Base-by-base conservation (phyloP, 1,284 basidiomycete genomes). In the Boletus sp. region DNA sequence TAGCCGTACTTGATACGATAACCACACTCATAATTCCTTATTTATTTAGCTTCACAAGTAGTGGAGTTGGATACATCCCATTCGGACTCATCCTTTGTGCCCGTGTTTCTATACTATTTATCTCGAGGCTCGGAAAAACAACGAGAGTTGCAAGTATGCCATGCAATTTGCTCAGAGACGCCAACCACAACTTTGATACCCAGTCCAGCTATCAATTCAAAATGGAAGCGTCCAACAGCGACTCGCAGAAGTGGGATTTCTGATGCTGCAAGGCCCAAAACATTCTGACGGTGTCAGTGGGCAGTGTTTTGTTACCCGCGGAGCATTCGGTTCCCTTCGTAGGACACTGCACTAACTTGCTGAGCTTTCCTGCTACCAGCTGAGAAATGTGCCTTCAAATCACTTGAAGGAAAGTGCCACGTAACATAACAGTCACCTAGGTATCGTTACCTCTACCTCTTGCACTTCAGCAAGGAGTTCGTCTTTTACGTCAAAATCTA, bases 401-500 rank as follows among this genome's bases (percentile, higher is more conserved):
- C 34, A 30, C 17, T 17, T 14, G n/a, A 33, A 42, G 20, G 3
- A 33, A 39, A 41, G n/a, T n/a, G n/a, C n/a, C n/a, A n/a, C n/a
- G n/a, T n/a, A n/a, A n/a, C n/a, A n/a, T n/a, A n/a, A n/a, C n/a
- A n/a, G n/a, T n/a, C n/a, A n/a, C n/a, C n/a, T n/a, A n/a, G n/a
- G n/a, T n/a, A n/a, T n/a, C n/a, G n/a, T n/a, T n/a, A n/a, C 62
- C 2, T 64, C 64, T 12, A 71, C 49, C 22, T 62, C 61, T 19
- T 32, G 36, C 29, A 79, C 73, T 49, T 79, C 70, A 32, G 73
- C 57, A 40, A 74, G 61, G 6, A 75, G 62, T 43, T 78, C 75
- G 5, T 78, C 66, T 58, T 80, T 78, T 8, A 78, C n/a, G 4
- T 72, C 66, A 8, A 65, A 57, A 52, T 79, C 50, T 22, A 76